Conservation (phyloP, 495 filamentous ascomycete species). For the Thermothielavioides terrestris region DNA sequence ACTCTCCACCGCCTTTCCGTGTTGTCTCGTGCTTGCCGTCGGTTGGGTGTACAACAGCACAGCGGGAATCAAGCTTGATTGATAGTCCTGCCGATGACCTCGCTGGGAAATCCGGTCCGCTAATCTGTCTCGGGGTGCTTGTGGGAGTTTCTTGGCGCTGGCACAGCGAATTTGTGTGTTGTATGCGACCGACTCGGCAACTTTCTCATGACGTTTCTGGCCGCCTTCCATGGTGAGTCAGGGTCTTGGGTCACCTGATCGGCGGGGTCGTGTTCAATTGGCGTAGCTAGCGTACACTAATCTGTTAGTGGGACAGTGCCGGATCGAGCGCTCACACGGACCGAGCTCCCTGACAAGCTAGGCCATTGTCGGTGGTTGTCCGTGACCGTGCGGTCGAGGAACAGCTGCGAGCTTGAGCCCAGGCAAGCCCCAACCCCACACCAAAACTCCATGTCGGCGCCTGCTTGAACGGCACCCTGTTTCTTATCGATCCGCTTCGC, state of each 20-base stretch:
- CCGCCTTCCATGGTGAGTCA: conserved; percentile 22
- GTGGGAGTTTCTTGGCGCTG: conserved; percentile 1
- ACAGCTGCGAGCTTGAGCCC: not conserved
- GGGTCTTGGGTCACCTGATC: conserved; percentile 24
- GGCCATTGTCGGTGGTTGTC: no score
- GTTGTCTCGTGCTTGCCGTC: not conserved
- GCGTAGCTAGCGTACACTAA: no score
- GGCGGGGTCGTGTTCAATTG: conserved; percentile 13
- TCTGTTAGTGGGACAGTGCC: no score
- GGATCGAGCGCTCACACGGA: not conserved
- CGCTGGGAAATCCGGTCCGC: no score
- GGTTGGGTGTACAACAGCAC: no score
- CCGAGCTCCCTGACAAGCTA: not conserved
- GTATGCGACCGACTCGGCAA: conserved; percentile 3
- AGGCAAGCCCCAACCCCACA: not conserved
- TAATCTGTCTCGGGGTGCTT: no score
- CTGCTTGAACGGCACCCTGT: not conserved
- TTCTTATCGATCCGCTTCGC: not conserved
- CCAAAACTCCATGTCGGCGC: conserved; percentile 5
- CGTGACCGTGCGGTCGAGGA: no score
- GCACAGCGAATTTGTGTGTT: not conserved
- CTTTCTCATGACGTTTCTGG: conserved; percentile 28
- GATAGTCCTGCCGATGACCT: no score
- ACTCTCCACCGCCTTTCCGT: conserved; percentile 13
- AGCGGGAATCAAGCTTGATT: no score